Conservation (phyloP, 1,284 basidiomycete species). For the Cutaneotrichosporon mucoides region DNA sequence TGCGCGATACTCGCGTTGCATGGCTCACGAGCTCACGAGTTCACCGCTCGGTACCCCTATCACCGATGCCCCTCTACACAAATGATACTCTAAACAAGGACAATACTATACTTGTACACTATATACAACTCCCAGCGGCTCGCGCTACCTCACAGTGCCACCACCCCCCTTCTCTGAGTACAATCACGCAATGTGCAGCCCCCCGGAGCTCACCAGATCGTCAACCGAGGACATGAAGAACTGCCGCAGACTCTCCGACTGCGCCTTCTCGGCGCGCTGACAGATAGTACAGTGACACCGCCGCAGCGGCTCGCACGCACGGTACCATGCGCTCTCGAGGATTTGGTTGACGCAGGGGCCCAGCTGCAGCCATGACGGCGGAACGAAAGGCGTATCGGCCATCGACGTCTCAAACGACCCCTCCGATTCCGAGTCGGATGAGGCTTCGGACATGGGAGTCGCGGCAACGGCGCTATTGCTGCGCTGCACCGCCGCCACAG, state of each 20-base stretch:
- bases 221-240: not conserved
- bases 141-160: not conserved
- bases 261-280: slow-evolving; percentile 2
- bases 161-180: not conserved
- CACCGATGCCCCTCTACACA: no score
- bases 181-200: slow-evolving; percentile 3
- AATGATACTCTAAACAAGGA: no score
- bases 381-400: slow-evolving; percentile 9
- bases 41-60: no score
- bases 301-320: slow-evolving; percentile 10
- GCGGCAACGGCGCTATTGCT: no score
- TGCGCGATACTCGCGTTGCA: no score
- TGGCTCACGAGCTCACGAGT: no score
- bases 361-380: not conserved
- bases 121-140: not conserved
- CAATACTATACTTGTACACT: not conserved
- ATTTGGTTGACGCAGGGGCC: slow-evolving; percentile 7
- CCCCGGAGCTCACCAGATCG: not conserved
- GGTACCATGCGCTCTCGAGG: slow-evolving; percentile 3
- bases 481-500: no score
- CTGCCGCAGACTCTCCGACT: slow-evolving; percentile 2
- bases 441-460: not conserved
- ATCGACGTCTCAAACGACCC: not conserved
- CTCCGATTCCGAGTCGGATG: slow-evolving; percentile 5
- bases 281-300: slow-evolving; percentile 16